Evolutionary conservation across 2,329 filamentous ascomycete species (phyloP).

Genomic region (Metarhizium guizhouense): DNA sequence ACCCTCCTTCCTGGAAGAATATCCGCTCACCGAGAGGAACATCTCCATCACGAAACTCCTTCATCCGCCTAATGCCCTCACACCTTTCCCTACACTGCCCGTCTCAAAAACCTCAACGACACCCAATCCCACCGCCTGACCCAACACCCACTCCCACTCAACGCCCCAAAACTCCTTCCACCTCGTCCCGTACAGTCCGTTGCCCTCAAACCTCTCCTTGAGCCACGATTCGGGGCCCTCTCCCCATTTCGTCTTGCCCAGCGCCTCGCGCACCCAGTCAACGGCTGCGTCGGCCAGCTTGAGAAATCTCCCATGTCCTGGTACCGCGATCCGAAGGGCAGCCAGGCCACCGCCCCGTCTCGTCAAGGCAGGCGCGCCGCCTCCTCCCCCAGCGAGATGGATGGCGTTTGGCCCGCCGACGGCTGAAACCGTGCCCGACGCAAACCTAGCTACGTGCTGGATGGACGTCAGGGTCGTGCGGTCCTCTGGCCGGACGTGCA

Average conservation of each 20-base stretch:
- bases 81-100: slow-evolving; percentile 59
- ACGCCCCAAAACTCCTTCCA: slow-evolving; percentile 66
- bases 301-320: slow-evolving; percentile 57
- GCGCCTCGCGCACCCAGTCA: slow-evolving; percentile 49
- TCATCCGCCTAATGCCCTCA: slow-evolving; percentile 35
- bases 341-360: slow-evolving; percentile 4
- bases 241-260: slow-evolving; percentile 50
- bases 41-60: neutral
- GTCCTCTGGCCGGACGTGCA: slow-evolving; percentile 42
- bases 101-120: slow-evolving; percentile 68
- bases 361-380: slow-evolving; percentile 17
- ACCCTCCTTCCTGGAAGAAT: neutral
- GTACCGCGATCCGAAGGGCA: slow-evolving; percentile 50
- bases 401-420: slow-evolving; percentile 61
- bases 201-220: slow-evolving; percentile 63
- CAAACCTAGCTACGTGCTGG: slow-evolving; percentile 52
- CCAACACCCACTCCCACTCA: slow-evolving; percentile 62
- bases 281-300: slow-evolving; percentile 55
- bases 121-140: slow-evolving; percentile 61
- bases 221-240: slow-evolving; percentile 56
- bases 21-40: neutral
- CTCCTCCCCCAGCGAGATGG: slow-evolving; percentile 51
- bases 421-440: slow-evolving; percentile 59
- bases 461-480: slow-evolving; percentile 50
- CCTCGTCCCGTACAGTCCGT: slow-evolving; percentile 29